Evolutionary conservation across 208 protist species (phyloP), one percentile per base, ranked within the genome.

Genomic region (Plasmodiophora brassicae): DNA sequence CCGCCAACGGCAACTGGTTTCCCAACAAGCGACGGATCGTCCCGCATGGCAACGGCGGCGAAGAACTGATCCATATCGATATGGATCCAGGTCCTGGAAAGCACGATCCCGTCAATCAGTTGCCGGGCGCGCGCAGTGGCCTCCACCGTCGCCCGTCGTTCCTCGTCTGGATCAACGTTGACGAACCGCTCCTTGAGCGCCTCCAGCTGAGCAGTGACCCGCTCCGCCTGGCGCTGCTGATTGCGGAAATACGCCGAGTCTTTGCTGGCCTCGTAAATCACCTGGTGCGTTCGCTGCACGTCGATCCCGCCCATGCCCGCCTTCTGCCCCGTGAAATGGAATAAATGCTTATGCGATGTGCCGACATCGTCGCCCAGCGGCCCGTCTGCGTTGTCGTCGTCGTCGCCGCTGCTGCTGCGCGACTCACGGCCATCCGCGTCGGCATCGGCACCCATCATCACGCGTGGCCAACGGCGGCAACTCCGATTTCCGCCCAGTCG

Each of bases 41-140:
- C 96, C 90, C 95, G 95, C 86, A 96, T 94, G 89, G 96, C 95
- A 0, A 97, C 95, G 46, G 85, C 78, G 0, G 93, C 93, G 71
- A 88, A 94, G 83, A 94, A 94, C 85, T 94, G 96, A 91, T 97
- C 97, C 96, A 97, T 97, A 91, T 98, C 96, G 92, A 97, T 39
- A 39, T 25, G 25, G 71, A 84, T 25, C 71, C 71, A 84, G 71
- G 71, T 84, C n/a, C 71, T 8, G 14, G 25, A 28, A 14, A 39
- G 14, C 14, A 14, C 28, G 14, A 84, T 84, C 71, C 25, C 71
- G 25, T 25, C 28, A 14, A 14, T 14, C 25, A 84, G 22, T 25
- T 41, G 71, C 25, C 25, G 10, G 25, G 35, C n/a, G 38, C 25
- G 14, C 28, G 10, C 20, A 8, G 25, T 14, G 14, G 35, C 71